Conservation (phyloP, 352 stramenopile species). For the Elongisporangium prolatum region DNA sequence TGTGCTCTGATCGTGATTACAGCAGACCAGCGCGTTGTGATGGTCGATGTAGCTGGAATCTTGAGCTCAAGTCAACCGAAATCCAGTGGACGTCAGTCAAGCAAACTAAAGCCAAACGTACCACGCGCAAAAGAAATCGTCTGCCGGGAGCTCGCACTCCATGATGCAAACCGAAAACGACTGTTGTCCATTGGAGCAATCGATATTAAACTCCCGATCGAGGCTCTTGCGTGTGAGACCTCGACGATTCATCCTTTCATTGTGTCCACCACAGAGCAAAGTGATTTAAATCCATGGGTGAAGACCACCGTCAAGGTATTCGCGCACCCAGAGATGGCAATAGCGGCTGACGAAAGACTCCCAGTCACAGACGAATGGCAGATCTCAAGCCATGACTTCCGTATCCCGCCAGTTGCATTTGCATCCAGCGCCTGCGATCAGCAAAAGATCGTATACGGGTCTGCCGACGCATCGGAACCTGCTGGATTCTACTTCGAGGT, state of each 20-base stretch:
- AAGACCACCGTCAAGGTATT: constrained; percentile 32
- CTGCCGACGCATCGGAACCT: neutral
- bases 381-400: neutral
- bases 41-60: constrained; percentile 32
- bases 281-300: neutral
- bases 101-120: constrained; percentile 10
- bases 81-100: neutral
- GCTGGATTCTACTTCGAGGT: constrained; percentile 26
- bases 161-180: neutral
- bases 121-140: constrained; percentile 13
- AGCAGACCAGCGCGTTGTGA: constrained; percentile 20
- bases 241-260: constrained; percentile 22
- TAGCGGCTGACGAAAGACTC: constrained; percentile 16
- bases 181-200: neutral
- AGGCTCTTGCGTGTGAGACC: no score
- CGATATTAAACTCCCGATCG: neutral
- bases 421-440: neutral
- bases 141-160: constrained; percentile 27
- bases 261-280: neutral
- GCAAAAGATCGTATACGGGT: neutral
- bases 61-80: constrained; percentile 4
- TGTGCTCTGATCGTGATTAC: constrained; percentile 22
- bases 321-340: constrained; percentile 18
- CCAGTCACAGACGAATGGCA: constrained; percentile 31
- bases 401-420: neutral